phyloP scores from a whole-genome alignment of 2,329 filamentous ascomycete species.

The Cercospora brassicicola region DNA sequence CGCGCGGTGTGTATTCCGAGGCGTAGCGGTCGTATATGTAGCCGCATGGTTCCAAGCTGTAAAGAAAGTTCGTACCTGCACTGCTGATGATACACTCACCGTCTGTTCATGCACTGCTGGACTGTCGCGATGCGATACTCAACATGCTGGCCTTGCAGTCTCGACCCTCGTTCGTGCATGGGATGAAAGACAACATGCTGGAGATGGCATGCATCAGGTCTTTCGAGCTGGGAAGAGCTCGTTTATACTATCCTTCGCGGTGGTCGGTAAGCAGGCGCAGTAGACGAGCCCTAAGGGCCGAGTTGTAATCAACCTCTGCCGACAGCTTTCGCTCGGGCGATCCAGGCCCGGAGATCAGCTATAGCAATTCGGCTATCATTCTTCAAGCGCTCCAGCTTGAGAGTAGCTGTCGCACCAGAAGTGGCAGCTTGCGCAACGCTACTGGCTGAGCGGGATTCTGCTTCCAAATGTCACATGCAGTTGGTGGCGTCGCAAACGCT shows the following conservation, averaged over 20 bases:
- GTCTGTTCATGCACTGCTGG: neutral
- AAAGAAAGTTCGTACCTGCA: neutral
- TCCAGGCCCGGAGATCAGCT: neutral
- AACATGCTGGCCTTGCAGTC: neutral
- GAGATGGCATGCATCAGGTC: neutral
- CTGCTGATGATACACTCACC: neutral
- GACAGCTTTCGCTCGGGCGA: neutral
- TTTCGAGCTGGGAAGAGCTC: neutral
- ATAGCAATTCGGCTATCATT: neutral
- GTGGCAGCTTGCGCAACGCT: neutral
- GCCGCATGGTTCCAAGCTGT: neutral
- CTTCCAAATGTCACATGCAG: neutral
- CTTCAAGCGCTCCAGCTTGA: neutral
- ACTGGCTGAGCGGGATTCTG: neutral
- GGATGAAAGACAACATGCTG: neutral
- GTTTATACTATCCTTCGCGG: neutral
- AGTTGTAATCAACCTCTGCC: neutral
- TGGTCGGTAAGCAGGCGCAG: neutral
- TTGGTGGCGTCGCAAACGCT: neutral
- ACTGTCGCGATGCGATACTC: neutral
- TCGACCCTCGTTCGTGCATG: neutral
- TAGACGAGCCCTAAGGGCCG: neutral
- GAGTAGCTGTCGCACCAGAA: neutral
- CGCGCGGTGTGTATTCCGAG: neutral
- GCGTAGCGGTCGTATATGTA: neutral